These are phyloP conservation scores for Xerophyta viscosa DNA, from an alignment of 106 monocot genomes.

Conservation along the genomic window DNA sequence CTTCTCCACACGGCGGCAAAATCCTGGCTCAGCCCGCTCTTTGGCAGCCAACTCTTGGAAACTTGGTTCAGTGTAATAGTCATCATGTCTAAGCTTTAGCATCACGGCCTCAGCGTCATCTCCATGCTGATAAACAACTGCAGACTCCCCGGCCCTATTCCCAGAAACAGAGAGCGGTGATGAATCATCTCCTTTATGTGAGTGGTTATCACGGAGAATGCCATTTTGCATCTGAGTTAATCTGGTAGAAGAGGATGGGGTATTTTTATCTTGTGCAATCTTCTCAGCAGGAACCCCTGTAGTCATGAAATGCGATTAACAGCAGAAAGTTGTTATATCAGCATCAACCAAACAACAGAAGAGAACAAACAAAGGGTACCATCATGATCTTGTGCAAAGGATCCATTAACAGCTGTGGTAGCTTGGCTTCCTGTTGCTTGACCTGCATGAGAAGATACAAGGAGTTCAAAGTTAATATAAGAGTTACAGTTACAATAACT, in stretches of 20 bases:
- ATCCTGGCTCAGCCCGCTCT: constrained; percentile 71
- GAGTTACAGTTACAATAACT: too few relatives aligned
- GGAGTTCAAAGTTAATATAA: not conserved
- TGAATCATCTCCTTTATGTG: constrained; percentile 12
- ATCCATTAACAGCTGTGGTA: constrained; percentile 28
- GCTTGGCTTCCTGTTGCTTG: constrained; percentile 19
- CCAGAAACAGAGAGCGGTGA: constrained; percentile 18
- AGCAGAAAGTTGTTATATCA: not conserved
- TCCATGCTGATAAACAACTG: constrained; percentile 45
- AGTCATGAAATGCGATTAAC: not conserved
- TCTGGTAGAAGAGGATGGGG: not conserved
- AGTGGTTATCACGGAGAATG: constrained; percentile 10
- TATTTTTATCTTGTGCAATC: constrained; percentile 1
- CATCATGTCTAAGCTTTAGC: constrained; percentile 62
- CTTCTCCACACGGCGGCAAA: constrained; percentile 55
- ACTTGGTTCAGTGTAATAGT: constrained; percentile 67
- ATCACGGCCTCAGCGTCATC: constrained; percentile 50
- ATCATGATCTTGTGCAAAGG: constrained; percentile 13
- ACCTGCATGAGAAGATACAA: constrained; percentile 17
- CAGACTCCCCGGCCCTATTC: constrained; percentile 38
- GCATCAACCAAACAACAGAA: not conserved
- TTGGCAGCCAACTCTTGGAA: constrained; percentile 83
- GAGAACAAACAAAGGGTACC: constrained; percentile 17
- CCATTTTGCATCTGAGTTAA: constrained; percentile 20
- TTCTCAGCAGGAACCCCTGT: constrained; percentile 32